phyloP scores from a whole-genome alignment of 2,329 filamentous ascomycete species.

The Paecilomyces sp. region DNA sequence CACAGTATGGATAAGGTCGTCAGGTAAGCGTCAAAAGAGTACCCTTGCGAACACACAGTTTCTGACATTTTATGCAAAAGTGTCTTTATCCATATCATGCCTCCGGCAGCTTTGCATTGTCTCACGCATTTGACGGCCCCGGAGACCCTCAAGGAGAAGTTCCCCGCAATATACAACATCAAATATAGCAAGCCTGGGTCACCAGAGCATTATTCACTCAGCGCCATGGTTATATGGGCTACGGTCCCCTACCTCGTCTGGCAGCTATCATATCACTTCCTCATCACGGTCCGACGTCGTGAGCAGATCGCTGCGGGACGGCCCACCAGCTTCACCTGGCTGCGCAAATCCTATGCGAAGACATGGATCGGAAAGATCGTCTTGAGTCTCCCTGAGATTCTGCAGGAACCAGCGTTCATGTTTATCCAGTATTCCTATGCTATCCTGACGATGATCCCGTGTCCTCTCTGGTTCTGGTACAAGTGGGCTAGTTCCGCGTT shows the following conservation, averaged over 20 bases:
- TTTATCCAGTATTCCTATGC: slow-evolving; percentile 89
- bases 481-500: slow-evolving; percentile 72
- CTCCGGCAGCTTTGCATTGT: slow-evolving; percentile 86
- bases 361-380: slow-evolving; percentile 84
- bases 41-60: not conserved
- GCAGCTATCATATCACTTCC: slow-evolving; percentile 88
- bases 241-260: slow-evolving; percentile 87
- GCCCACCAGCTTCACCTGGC: slow-evolving; percentile 95
- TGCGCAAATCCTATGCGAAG: slow-evolving; percentile 83
- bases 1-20: slow-evolving; percentile 98
- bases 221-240: slow-evolving; percentile 89
- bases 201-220: slow-evolving; percentile 68
- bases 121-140: slow-evolving; percentile 73
- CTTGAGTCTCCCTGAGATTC: slow-evolving; percentile 61
- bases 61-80: slow-evolving; percentile 28
- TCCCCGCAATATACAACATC: slow-evolving; percentile 80
- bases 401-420: slow-evolving; percentile 94
- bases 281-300: slow-evolving; percentile 89
- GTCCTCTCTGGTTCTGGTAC: slow-evolving; percentile 90
- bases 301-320: slow-evolving; percentile 94
- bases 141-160: slow-evolving; percentile 59
- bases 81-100: slow-evolving; percentile 99
- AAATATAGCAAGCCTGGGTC: slow-evolving; percentile 62
- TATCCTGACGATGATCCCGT: slow-evolving; percentile 86
- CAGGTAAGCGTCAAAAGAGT: slow-evolving; percentile 43